These are phyloP conservation scores for Mycena maculata DNA, from an alignment of 768 basidiomycete species.

Conservation along the genomic window DNA sequence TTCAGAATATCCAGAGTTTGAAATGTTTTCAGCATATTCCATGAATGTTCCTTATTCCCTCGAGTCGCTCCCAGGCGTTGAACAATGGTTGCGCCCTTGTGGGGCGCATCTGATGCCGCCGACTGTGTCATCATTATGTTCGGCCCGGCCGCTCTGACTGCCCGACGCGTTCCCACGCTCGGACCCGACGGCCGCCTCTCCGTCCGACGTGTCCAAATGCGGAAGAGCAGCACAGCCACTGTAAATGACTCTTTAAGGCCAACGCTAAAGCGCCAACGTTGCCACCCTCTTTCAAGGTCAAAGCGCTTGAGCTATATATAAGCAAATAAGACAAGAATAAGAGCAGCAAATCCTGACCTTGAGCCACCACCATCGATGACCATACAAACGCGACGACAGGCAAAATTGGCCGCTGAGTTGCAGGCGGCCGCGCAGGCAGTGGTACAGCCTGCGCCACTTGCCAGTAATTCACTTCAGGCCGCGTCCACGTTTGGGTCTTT, in stretches of 20 bases:
- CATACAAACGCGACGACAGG: slow-evolving; percentile 26
- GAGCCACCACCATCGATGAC: slow-evolving; percentile 20
- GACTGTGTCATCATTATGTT: too few relatives aligned
- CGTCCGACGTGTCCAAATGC: slow-evolving; percentile 20
- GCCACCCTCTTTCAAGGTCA: slow-evolving; percentile 25
- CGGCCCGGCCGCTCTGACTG: too few relatives aligned
- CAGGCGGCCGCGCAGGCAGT: slow-evolving; percentile 18
- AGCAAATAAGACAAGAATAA: slow-evolving; percentile 17
- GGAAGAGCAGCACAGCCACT: slow-evolving; percentile 24
- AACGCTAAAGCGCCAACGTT: slow-evolving; percentile 17
- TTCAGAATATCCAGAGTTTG: too few relatives aligned
- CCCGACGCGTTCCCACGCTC: too few relatives aligned
- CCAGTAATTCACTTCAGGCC: too few relatives aligned
- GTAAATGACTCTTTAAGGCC: slow-evolving; percentile 24
- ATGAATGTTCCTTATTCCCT: too few relatives aligned
- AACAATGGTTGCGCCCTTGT: too few relatives aligned
- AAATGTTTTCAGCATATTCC: too few relatives aligned
- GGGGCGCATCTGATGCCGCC: too few relatives aligned
- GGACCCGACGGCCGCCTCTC: slow-evolving; percentile 19
- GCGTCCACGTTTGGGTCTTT: slow-evolving; percentile 2
- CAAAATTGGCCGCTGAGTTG: slow-evolving; percentile 10
- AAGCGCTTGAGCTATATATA: slow-evolving; percentile 29
- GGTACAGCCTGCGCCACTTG: background rate
- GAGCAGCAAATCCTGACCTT: slow-evolving; percentile 16
- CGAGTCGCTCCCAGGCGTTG: too few relatives aligned